Evolutionary conservation across 208 protist genomes (phyloP).

Genomic region (Trichomonas gallinae): DNA sequence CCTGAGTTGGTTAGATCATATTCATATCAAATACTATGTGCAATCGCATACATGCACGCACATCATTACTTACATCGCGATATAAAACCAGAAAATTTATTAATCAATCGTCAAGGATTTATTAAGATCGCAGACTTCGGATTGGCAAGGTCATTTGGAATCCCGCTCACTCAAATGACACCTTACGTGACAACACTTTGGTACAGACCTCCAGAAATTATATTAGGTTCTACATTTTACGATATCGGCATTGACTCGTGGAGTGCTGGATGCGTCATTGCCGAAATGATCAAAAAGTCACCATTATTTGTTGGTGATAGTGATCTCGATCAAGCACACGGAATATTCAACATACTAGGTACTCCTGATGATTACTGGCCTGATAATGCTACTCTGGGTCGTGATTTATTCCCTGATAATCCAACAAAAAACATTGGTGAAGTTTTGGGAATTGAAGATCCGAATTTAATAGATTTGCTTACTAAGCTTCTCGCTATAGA

Average conservation of each 20-base stretch:
- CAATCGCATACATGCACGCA: background rate
- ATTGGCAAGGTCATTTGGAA: slow-evolving; percentile 44
- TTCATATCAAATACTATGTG: background rate
- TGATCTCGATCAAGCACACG: background rate
- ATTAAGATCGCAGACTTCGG: slow-evolving; percentile 58
- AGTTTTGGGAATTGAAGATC: background rate
- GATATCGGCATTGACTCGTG: background rate
- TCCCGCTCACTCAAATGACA: slow-evolving; percentile 41
- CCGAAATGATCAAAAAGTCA: background rate
- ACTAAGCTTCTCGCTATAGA: background rate
- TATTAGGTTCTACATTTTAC: background rate
- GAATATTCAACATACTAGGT: slow-evolving; percentile 6
- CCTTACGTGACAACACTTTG: background rate
- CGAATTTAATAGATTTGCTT: background rate
- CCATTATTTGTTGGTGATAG: background rate
- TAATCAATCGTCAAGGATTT: slow-evolving; percentile 25
- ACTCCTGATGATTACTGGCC: background rate
- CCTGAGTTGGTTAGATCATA: slow-evolving; percentile 4
- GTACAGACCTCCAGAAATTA: slow-evolving; percentile 11
- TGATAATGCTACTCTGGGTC: background rate
- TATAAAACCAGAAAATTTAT: slow-evolving; percentile 17
- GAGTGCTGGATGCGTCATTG: slow-evolving; percentile 15
- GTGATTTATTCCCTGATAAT: background rate
- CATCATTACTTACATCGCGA: background rate
- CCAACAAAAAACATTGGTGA: background rate